Percentiles rank a stretch among this genome's conserved stretches.
Evolutionary conservation across 225 moss, liverwort and hornwort species (phyloP).

Genomic region (Lunularia cruciata): DNA sequence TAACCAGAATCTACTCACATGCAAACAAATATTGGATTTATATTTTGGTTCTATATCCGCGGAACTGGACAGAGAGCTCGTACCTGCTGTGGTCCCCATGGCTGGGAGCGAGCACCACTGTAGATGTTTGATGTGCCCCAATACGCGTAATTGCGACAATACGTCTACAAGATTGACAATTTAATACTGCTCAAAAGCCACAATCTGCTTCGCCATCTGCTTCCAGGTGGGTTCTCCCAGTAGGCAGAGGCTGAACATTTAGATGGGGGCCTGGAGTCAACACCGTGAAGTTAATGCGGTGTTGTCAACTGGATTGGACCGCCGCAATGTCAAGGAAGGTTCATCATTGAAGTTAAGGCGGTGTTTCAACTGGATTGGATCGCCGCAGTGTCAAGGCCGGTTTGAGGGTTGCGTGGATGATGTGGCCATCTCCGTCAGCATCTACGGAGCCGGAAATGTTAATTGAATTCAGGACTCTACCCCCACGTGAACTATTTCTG

Average conservation of each 20-base stretch:
- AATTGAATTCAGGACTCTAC: background rate
- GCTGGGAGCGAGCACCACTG: background rate
- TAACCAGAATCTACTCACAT: background rate
- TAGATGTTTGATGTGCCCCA: background rate
- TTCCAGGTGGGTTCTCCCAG: background rate
- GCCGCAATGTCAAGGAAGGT: background rate
- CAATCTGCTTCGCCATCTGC: background rate
- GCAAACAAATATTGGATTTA: constrained; percentile 5
- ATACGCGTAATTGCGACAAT: too few relatives aligned
- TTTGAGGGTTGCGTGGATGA: background rate
- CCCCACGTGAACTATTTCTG: background rate
- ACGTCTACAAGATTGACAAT: too few relatives aligned
- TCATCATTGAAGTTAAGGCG: constrained; percentile 5
- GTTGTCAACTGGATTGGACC: background rate
- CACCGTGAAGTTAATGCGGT: constrained; percentile 1
- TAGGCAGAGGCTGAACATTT: too few relatives aligned
- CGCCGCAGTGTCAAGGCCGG: constrained; percentile 2
- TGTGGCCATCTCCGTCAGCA: constrained; percentile 6
- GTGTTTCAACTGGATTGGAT: background rate
- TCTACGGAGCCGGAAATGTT: background rate
- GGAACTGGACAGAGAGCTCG: background rate
- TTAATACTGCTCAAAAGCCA: background rate
- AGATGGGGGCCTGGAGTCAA: background rate
- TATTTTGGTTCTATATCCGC: background rate
- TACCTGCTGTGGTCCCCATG: background rate